Evolutionary conservation across 139 green algal species (phyloP), one percentile per base, ranked within the genome.

Genomic region (Nannochloris sp.): DNA sequence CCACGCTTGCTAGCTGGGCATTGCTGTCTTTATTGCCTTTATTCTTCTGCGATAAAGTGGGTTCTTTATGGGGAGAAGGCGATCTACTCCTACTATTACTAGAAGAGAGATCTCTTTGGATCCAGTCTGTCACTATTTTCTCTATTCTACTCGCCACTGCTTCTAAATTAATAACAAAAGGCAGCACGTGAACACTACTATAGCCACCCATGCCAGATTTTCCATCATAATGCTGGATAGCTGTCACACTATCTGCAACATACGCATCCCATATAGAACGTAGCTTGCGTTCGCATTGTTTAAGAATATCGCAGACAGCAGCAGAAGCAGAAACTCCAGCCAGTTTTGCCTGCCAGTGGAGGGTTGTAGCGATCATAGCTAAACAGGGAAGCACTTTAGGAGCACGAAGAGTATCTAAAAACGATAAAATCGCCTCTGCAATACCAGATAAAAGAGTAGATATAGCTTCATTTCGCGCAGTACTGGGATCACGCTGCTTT

Each of bases 141-240:
- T 85, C 67, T 4, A 85, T 54, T 36, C 59, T 61, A 1, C 15
- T 31, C 0, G 62, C 71, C 34, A 84, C 51, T 0, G 25, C 19
- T 27, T 48, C 39, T 37, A 85, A 85, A 56, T 72, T 77, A 34
- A 54, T 13, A 27, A 83, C 58, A 60, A 81, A 83, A n/a, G 75
- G 78, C 24, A 83, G 59, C 6, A 83, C 47, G 30, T 85, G 78
- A 45, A 72, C 53, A 8, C 5, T 13, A 10, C n/a, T 30, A 25
- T 24, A n/a, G 6, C 70, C 44, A 37, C 37, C 34, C 25, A 66
- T 62, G 31, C 47, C 53, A 32, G 15, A 25, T 0, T 60, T 23
- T 6, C 30, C 58, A 14, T 74, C 67, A 13, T 47, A 70, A 38
- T 60, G 64, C 53, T 59, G 44, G 7, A 75, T 60, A 25, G 61